Percentiles rank a stretch among this genome's conserved stretches.
phyloP scores from a whole-genome alignment of 192 early-diverging fungal species.

The Coemansia sp. region DNA sequence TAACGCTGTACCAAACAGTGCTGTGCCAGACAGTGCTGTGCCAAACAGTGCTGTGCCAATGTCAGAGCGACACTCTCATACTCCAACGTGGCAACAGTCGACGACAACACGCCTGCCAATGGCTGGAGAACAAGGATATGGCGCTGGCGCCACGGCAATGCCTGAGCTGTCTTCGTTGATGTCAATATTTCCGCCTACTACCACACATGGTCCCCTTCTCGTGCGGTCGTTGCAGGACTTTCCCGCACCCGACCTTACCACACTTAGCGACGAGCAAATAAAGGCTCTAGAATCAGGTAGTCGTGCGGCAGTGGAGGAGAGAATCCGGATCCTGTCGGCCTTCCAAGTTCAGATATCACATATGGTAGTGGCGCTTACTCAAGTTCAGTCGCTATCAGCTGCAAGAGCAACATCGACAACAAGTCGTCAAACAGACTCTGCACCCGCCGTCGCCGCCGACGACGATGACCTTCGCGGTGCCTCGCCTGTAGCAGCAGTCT shows the following conservation, averaged over 20 bases:
- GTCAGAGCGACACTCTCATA: neutral
- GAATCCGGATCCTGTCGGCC: constrained; percentile 64
- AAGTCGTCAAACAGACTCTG: neutral
- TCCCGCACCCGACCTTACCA: constrained; percentile 48
- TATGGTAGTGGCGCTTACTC: constrained; percentile 46
- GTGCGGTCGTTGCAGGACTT: constrained; percentile 40
- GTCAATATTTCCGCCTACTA: constrained; percentile 22
- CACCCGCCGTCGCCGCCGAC: neutral
- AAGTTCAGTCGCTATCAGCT: constrained; percentile 33
- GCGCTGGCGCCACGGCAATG: neutral
- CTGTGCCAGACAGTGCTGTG: neutral
- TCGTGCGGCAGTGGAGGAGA: constrained; percentile 63
- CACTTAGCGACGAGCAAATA: constrained; percentile 63
- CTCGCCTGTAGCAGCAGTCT: neutral
- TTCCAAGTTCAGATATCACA: constrained; percentile 63
- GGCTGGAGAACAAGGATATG: neutral
- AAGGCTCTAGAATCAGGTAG: constrained; percentile 57
- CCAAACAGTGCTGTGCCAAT: neutral
- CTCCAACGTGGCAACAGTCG: neutral
- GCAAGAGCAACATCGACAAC: constrained; percentile 8
- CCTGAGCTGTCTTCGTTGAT: constrained; percentile 20
- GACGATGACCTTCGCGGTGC: neutral
- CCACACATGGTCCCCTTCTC: constrained; percentile 12
- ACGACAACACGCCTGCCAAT: neutral
- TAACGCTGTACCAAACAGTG: neutral